These are phyloP conservation scores for Tieghemostelium lacteum DNA, from an alignment of 78 protist genomes.

Conservation along the genomic window DNA sequence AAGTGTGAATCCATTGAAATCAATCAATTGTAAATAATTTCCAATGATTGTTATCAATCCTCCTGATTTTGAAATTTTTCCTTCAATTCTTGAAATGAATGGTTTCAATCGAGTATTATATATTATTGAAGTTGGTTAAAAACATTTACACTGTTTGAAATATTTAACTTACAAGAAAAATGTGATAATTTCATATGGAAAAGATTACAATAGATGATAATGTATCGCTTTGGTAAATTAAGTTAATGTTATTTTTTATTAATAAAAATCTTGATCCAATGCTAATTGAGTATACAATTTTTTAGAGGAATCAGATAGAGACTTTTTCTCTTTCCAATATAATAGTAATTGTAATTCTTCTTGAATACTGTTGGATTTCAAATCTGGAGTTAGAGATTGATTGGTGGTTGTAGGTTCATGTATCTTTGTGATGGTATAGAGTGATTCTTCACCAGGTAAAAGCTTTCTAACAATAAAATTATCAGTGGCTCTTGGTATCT, in stretches of 20 bases:
- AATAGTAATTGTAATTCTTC: slow-evolving; percentile 10
- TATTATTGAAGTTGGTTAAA: too few relatives aligned
- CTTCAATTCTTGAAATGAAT: too few relatives aligned
- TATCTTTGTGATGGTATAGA: slow-evolving; percentile 31
- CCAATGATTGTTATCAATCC: too few relatives aligned
- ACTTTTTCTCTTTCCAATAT: slow-evolving; percentile 64
- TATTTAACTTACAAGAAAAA: too few relatives aligned
- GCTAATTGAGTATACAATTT: slow-evolving; percentile 38
- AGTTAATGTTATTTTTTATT: not conserved
- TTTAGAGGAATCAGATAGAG: slow-evolving; percentile 7
- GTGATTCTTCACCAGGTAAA: slow-evolving; percentile 54
- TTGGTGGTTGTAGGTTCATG: slow-evolving; percentile 9
- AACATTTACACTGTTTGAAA: too few relatives aligned
- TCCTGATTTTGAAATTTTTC: too few relatives aligned
- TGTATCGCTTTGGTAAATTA: too few relatives aligned
- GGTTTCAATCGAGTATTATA: too few relatives aligned
- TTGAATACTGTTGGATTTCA: not conserved
- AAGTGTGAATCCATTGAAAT: too few relatives aligned
- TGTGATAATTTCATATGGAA: too few relatives aligned
- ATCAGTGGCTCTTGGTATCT: slow-evolving; percentile 59
- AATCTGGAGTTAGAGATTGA: not conserved
- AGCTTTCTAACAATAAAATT: slow-evolving; percentile 24
- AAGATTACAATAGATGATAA: too few relatives aligned
- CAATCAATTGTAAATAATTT: too few relatives aligned
- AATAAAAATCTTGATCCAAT: slow-evolving; percentile 74